A percentile compares a stretch with the other conserved stretches of the same genome.
These are phyloP conservation scores for Solioccasus polychromus DNA, from an alignment of 768 basidiomycete species.

Conservation along the genomic window DNA sequence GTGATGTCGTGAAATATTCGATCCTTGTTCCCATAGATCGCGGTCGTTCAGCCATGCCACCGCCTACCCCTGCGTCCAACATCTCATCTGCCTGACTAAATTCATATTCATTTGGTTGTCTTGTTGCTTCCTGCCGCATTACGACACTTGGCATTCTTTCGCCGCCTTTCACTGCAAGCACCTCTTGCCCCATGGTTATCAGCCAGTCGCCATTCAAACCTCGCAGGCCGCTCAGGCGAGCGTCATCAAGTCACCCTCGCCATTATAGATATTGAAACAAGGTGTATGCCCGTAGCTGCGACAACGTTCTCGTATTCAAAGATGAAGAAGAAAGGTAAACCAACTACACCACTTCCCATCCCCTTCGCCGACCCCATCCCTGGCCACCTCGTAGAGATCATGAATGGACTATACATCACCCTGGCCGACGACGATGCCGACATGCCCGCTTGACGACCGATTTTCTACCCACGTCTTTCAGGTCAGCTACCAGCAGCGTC, in stretches of 20 bases:
- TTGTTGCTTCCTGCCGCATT: not conserved
- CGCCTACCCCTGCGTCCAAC: too few relatives aligned
- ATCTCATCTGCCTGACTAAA: too few relatives aligned
- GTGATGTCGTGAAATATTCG: too few relatives aligned
- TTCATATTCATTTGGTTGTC: not conserved
- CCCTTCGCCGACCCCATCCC: not conserved
- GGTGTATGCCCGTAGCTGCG: not conserved
- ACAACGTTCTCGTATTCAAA: slow-evolving; percentile 6
- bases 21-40: too few relatives aligned
- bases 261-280: slow-evolving; percentile 2
- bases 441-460: slow-evolving; percentile 1
- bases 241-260: slow-evolving; percentile 4
- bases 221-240: slow-evolving; percentile 9
- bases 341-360: not conserved
- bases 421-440: slow-evolving; percentile 13
- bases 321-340: not conserved
- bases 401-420: slow-evolving; percentile 17
- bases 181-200: too few relatives aligned
- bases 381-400: slow-evolving; percentile 12
- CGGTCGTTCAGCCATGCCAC: too few relatives aligned
- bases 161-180: too few relatives aligned
- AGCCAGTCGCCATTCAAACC: too few relatives aligned
- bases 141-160: too few relatives aligned
- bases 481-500: slow-evolving; percentile 1
- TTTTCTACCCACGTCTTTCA: slow-evolving; percentile 24